phyloP scores from a whole-genome alignment of 139 green algal species.

The Choricystis sp. region DNA sequence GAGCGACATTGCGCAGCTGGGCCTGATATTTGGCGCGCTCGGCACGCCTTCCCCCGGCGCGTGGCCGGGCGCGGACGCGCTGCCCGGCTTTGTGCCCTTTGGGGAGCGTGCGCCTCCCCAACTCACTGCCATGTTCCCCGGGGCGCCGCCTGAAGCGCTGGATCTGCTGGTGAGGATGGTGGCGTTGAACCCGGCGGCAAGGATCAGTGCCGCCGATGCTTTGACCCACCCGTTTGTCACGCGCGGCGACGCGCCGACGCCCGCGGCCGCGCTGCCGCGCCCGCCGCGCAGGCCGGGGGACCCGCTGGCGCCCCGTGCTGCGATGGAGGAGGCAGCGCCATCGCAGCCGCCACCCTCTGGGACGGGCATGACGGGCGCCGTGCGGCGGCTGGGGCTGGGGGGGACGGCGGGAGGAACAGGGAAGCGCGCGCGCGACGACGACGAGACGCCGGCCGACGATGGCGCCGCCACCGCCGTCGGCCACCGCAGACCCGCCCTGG shows the following conservation, averaged over 20 bases:
- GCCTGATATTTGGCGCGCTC: constrained; percentile 51
- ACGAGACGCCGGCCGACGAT: no score
- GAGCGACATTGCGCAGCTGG: constrained; percentile 67
- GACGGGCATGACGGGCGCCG: background rate
- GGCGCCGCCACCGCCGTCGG: no score
- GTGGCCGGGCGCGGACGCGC: constrained; percentile 46
- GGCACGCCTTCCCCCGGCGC: constrained; percentile 28
- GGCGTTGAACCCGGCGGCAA: constrained; percentile 21
- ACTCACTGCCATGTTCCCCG: constrained; percentile 32
- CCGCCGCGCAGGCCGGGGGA: background rate
- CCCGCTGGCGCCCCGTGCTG: background rate
- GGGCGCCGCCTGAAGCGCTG: constrained; percentile 41
- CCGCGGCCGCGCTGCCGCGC: constrained; percentile 25
- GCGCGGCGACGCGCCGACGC: constrained; percentile 31
- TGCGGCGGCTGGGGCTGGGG: background rate
- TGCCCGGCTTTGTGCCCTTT: constrained; percentile 51
- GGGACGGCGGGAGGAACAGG: background rate
- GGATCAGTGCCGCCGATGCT: constrained; percentile 36
- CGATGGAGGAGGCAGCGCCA: background rate
- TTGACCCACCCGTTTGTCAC: constrained; percentile 58
- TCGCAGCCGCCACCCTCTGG: background rate
- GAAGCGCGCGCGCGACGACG: no score
- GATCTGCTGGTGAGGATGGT: constrained; percentile 35
- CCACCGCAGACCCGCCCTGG: no score
- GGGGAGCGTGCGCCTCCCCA: constrained; percentile 19